phyloP scores from a whole-genome alignment of 2,329 filamentous ascomycete genomes.

The Aspergillus japonicus region DNA sequence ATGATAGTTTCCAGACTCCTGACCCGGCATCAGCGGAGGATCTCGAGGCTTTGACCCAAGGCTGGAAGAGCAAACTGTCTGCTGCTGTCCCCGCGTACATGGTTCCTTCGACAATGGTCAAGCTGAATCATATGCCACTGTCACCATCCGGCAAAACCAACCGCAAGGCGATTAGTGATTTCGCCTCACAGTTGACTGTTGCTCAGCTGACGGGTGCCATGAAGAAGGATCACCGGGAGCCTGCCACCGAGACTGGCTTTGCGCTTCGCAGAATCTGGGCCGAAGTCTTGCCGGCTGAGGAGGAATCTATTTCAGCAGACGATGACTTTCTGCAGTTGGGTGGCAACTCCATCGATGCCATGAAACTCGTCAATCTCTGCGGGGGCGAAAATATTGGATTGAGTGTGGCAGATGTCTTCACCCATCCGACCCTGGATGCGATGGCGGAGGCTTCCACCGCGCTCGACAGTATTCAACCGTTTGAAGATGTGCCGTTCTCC shows the following conservation, averaged over 20 bases:
- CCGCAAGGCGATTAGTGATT: constrained; percentile 8
- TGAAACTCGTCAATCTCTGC: constrained; percentile 11
- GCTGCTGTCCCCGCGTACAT: constrained; percentile 12
- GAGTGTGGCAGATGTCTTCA: constrained; percentile 10
- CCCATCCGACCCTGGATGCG: constrained; percentile 7
- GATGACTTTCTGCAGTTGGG: constrained; percentile 13
- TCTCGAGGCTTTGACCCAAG: constrained; percentile 5
- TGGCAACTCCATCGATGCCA: constrained; percentile 15
- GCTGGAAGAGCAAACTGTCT: constrained; percentile 9
- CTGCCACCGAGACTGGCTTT: constrained; percentile 5
- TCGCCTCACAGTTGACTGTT: constrained; percentile 7
- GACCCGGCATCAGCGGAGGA: not conserved
- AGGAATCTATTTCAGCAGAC: constrained; percentile 3
- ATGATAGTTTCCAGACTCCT: constrained; percentile 3
- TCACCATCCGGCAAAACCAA: constrained; percentile 14
- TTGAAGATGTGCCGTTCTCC: constrained; percentile 11
- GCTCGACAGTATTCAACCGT: not conserved
- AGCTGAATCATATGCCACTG: constrained; percentile 10
- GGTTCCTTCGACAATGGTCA: constrained; percentile 11
- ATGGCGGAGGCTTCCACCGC: constrained; percentile 6
- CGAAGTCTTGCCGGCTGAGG: not conserved
- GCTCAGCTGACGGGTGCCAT: constrained; percentile 2
- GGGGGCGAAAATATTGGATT: constrained; percentile 1
- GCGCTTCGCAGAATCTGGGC: constrained; percentile 10
- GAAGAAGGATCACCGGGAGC: constrained; percentile 6